A percentile compares a stretch with the other conserved stretches of the same genome.
These are phyloP conservation scores for Hyaloscypha finlandica DNA, from an alignment of 495 filamentous ascomycete genomes.

Conservation along the genomic window DNA sequence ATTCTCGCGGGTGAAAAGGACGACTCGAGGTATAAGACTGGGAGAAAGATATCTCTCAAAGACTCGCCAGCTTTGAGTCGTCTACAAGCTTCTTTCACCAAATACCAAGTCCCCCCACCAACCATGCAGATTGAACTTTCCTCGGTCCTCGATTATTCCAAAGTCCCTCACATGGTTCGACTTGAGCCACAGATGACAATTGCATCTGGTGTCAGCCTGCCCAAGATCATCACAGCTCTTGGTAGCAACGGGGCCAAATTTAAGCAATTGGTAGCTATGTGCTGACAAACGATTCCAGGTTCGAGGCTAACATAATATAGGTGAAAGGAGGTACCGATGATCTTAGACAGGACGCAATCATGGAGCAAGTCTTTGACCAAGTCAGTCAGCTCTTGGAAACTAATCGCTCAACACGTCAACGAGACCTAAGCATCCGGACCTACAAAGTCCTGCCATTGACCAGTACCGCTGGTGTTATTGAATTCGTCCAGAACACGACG, in stretches of 20 bases:
- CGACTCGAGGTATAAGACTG: slow-evolving; percentile 59
- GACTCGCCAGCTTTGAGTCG: slow-evolving; percentile 55
- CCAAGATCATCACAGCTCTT: slow-evolving; percentile 83
- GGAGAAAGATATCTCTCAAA: slow-evolving; percentile 61
- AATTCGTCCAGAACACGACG: slow-evolving; percentile 92
- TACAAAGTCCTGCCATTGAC: slow-evolving; percentile 95
- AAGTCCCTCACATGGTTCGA: slow-evolving; percentile 67
- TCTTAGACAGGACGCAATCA: slow-evolving; percentile 97
- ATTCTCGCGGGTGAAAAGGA: slow-evolving; percentile 68
- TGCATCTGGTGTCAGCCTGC: slow-evolving; percentile 86
- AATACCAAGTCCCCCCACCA: slow-evolving; percentile 75
- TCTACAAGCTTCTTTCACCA: slow-evolving; percentile 58
- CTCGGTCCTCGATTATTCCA: slow-evolving; percentile 70
- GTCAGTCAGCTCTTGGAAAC: slow-evolving; percentile 86
- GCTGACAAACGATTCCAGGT: neutral
- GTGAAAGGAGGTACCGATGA: slow-evolving; percentile 95
- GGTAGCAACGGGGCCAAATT: slow-evolving; percentile 74
- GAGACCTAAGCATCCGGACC: slow-evolving; percentile 84
- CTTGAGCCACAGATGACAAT: slow-evolving; percentile 75
- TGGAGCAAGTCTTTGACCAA: slow-evolving; percentile 99
- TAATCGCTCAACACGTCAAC: slow-evolving; percentile 81
- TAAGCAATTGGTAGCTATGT: slow-evolving; percentile 72
- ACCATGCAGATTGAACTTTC: slow-evolving; percentile 84
- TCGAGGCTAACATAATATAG: slow-evolving; percentile 38
- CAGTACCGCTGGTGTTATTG: slow-evolving; percentile 84